Base-by-base conservation (phyloP, 176 grass and related monocot species). In the Avena atlantica region DNA sequence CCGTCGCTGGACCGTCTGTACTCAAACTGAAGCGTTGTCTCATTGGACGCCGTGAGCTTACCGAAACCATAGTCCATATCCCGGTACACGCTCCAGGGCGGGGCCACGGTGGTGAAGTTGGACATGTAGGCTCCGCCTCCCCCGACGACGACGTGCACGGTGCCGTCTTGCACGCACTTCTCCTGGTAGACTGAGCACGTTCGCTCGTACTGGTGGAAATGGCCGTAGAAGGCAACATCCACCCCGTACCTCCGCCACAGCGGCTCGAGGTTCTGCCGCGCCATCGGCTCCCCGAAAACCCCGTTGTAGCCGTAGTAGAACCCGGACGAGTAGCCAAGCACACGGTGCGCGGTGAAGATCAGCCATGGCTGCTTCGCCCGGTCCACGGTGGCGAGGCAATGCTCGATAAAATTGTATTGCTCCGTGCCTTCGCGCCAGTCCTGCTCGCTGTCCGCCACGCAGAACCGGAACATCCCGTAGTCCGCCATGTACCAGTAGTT, bases 401-500 rank as follows among this genome's bases (percentile, higher is more conserved):
- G 65, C 61, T 98, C 93, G 5, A 98, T 91, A 34, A 98, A 94
- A 40, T 29, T 66, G 83, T 95, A 92, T 64, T 98, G 96, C 67
- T 98, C 91, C 5, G 96, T 85, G 34, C 96, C 96, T 89, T 92
- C 90, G 12, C 84, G 88, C 96, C 96, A 95, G 61, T 98, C 96
- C 4, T 95, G 91, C 88, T 98, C 96, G 45, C 91, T 92, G 86
- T 95, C 93, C 3, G 96, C 93, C 0, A 98, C 62, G 74, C 96
- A 98, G 74, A 98, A 98, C 19, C 88, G 90, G 73, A 98, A 98
- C 93, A 98, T 94, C 27, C 96, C 96, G 42, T 90, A 98, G 49
- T 98, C 93, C 15, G 85, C 88, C 4, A 83, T 81, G 70, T 89
- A 95, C 96, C 93, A 98, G 78, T 79, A 98, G 52, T 95, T 98